Base-by-base conservation (phyloP, 2,329 filamentous ascomycete species). In the Aurifilum marmelostoma region DNA sequence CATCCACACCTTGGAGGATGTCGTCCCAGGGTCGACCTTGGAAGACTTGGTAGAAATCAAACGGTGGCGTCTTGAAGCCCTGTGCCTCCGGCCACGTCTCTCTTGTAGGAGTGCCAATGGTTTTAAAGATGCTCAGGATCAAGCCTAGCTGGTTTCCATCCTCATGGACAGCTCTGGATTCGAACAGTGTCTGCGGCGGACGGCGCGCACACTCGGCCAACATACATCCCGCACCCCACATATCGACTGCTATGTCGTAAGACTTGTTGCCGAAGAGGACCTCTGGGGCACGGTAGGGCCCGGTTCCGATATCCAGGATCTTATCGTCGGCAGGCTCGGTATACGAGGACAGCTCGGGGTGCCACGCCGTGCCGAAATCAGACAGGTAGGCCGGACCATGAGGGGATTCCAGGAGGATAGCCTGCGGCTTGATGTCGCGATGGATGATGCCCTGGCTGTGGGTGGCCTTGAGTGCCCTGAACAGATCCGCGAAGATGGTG, bases 291-390 rank as follows among this genome's bases (percentile, higher is more conserved):
- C 97, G 89, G 80, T 99, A 99, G 63, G 92, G 88, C 0, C 94
- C 95, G 1, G 95, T 98, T 47, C 96, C 96, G 34, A 99, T 92
- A 77, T 99, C 97, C 9, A 96, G 90, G 65, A 97, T 91, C 79
- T 98, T 98, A 67, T 84, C 75, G 66, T 88, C 77, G 11, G 83
- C 76, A 1, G 88, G 83, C 77, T 99, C 96, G 18, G 87, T 85
- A 3, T 81, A 80, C 29, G 83, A 79, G 6, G 88, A 84, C 69
- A 86, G 75, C 14, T 84, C 78, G 2, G 91, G 87, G 73, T 91
- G 89, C 94, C 94, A 97, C 11, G 94, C 89, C 52, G 96, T 97
- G 64, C 96, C 95, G 80, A 99, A 98, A 78, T 99, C 96, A 47
- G 93, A 89, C 2, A 99, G 84, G 73, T 90, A 92, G 3, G 92